Conservation (phyloP, 1,284 basidiomycete species). For the Microbotryum lychnidis-dioicae region DNA sequence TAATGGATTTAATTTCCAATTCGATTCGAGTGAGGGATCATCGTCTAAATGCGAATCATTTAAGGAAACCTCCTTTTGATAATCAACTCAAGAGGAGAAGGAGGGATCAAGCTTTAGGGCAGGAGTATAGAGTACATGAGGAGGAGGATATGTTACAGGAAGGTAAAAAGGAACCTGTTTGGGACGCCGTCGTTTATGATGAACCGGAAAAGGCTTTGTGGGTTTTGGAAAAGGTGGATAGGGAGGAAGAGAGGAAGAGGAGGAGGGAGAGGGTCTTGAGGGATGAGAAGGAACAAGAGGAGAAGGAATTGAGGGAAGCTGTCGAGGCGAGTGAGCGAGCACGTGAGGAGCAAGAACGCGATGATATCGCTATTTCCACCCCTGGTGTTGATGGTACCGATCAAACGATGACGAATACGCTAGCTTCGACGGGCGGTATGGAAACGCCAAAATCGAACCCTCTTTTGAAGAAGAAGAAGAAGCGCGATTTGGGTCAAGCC, state of each 20-base stretch:
- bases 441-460: constrained; percentile 51
- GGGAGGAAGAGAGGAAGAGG: constrained; percentile 67
- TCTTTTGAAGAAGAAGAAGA: constrained; percentile 57
- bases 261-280: constrained; percentile 66
- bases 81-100: constrained; percentile 38
- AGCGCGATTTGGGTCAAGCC: constrained; percentile 50
- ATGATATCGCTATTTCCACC: neutral
- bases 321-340: constrained; percentile 39
- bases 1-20: constrained; percentile 59
- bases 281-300: constrained; percentile 47
- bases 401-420: constrained; percentile 2
- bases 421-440: constrained; percentile 14
- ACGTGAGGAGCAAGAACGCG: constrained; percentile 45
- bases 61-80: constrained; percentile 50
- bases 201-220: constrained; percentile 67
- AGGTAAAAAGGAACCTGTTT: constrained; percentile 51
- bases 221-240: constrained; percentile 61
- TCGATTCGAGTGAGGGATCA: constrained; percentile 66
- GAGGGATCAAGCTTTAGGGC: neutral
- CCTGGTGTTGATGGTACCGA: neutral
- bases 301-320: constrained; percentile 44
- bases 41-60: constrained; percentile 56
- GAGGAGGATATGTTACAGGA: too few relatives aligned
- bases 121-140: too few relatives aligned
- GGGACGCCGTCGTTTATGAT: constrained; percentile 60